phyloP scores from a whole-genome alignment of 768 basidiomycete species.

The Phylloporus arenicola region DNA sequence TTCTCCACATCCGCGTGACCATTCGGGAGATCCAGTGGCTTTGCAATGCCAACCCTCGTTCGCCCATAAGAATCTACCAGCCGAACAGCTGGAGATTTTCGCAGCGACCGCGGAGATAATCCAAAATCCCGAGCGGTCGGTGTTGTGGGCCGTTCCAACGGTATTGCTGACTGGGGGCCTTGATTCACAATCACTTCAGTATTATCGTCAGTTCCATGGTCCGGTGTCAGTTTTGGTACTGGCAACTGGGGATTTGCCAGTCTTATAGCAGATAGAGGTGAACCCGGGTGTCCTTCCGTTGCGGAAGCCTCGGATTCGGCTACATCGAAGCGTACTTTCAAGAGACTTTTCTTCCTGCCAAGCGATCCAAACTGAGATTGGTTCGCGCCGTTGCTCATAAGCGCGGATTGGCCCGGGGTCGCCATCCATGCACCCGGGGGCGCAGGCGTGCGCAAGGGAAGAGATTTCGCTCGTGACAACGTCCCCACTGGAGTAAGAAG shows the following conservation, averaged over 20 bases:
- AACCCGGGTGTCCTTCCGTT: constrained; percentile 22
- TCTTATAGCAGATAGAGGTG: constrained; percentile 27
- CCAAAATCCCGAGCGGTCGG: constrained; percentile 23
- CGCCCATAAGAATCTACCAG: constrained; percentile 71
- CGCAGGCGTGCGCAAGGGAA: constrained; percentile 55
- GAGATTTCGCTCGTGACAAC: constrained; percentile 43
- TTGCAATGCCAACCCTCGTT: constrained; percentile 27
- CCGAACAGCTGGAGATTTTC: constrained; percentile 51
- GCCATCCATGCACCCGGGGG: constrained; percentile 63
- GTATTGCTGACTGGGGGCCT: neutral
- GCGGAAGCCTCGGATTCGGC: constrained; percentile 31
- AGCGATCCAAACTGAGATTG: constrained; percentile 32
- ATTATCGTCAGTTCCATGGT: constrained; percentile 7
- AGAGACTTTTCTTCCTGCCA: constrained; percentile 46
- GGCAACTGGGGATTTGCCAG: constrained; percentile 20
- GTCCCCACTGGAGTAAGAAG: constrained; percentile 42
- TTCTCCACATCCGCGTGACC: constrained; percentile 18
- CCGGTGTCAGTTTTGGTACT: neutral
- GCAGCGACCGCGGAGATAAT: constrained; percentile 31
- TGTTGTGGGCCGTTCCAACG: constrained; percentile 19
- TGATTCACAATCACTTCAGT: constrained; percentile 4
- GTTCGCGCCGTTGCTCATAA: constrained; percentile 12
- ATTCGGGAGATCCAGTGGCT: constrained; percentile 1
- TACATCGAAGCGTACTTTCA: constrained; percentile 72
- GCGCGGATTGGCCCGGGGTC: constrained; percentile 43